Evolutionary conservation across 2,329 filamentous ascomycete species (phyloP).

Genomic region (Verticillium longisporum): DNA sequence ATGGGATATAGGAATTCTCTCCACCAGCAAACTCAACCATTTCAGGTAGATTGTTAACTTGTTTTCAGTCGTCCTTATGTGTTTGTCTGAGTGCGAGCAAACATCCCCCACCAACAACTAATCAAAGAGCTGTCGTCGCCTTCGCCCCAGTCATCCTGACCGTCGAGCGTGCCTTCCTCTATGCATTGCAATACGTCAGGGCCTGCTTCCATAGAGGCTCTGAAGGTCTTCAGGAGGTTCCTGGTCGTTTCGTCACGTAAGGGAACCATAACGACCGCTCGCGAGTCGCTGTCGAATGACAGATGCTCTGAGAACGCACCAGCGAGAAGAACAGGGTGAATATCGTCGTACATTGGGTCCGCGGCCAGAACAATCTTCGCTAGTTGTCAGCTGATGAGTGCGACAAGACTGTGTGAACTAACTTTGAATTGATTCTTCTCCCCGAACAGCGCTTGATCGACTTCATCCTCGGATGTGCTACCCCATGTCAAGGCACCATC

Average conservation of each 20-base stretch:
- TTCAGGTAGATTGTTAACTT: too few species aligned
- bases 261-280: slow-evolving; percentile 75
- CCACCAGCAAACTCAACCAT: too few species aligned
- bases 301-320: slow-evolving; percentile 65
- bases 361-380: slow-evolving; percentile 69
- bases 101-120: slow-evolving; percentile 65
- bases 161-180: slow-evolving; percentile 55
- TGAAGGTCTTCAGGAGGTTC: slow-evolving; percentile 57
- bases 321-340: slow-evolving; percentile 70
- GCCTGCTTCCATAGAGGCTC: slow-evolving; percentile 48
- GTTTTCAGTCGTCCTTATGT: background rate
- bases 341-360: slow-evolving; percentile 80
- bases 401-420: slow-evolving; percentile 5
- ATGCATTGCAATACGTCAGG: slow-evolving; percentile 41
- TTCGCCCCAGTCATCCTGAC: slow-evolving; percentile 67
- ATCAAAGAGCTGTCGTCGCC: slow-evolving; percentile 41
- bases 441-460: slow-evolving; percentile 37
- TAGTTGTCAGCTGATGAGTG: background rate
- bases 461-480: slow-evolving; percentile 32
- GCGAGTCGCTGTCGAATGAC: slow-evolving; percentile 44
- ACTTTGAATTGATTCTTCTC: slow-evolving; percentile 45
- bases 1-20: too few species aligned
- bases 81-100: slow-evolving; percentile 18
- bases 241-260: slow-evolving; percentile 63
- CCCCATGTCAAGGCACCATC: slow-evolving; percentile 73